phyloP scores from a whole-genome alignment of 2,329 filamentous ascomycete species.

The Diaporthe australafricana region DNA sequence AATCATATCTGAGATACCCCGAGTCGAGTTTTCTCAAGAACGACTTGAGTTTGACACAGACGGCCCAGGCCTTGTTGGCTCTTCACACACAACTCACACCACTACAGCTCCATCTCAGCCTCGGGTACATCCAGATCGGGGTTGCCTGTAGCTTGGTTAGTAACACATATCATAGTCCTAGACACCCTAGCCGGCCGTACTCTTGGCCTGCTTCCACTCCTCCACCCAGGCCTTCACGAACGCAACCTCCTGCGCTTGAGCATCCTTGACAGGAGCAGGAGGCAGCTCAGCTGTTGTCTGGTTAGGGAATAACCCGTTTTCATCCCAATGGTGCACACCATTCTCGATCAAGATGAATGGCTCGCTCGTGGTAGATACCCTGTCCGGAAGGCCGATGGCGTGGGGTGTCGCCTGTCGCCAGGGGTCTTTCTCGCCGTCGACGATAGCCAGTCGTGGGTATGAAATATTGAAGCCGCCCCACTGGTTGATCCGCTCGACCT shows the following conservation, averaged over 20 bases:
- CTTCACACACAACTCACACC: background rate
- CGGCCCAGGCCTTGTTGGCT: background rate
- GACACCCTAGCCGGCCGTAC: slow-evolving; percentile 27
- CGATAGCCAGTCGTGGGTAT: slow-evolving; percentile 79
- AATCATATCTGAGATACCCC: background rate
- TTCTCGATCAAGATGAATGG: slow-evolving; percentile 79
- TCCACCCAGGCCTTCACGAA: slow-evolving; percentile 77
- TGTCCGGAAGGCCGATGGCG: slow-evolving; percentile 67
- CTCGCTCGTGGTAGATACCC: slow-evolving; percentile 71
- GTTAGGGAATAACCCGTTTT: slow-evolving; percentile 74
- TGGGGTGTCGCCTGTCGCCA: slow-evolving; percentile 83
- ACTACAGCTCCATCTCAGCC: slow-evolving; percentile 29
- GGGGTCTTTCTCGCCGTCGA: slow-evolving; percentile 83
- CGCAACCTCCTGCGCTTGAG: slow-evolving; percentile 67
- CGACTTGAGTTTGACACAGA: background rate
- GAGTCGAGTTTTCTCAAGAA: background rate
- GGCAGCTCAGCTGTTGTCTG: slow-evolving; percentile 70
- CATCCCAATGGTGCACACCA: slow-evolving; percentile 87
- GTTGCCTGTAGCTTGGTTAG: slow-evolving; percentile 32
- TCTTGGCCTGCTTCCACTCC: slow-evolving; percentile 59
- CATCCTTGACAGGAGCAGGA: slow-evolving; percentile 66
- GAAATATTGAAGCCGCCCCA: slow-evolving; percentile 79
- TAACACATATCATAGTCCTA: slow-evolving; percentile 10
- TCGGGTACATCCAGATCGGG: background rate
- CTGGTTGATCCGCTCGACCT: slow-evolving; percentile 77